phyloP scores from a whole-genome alignment of 441 rosid genomes.

The Pelargonium myrrhifolium region DNA sequence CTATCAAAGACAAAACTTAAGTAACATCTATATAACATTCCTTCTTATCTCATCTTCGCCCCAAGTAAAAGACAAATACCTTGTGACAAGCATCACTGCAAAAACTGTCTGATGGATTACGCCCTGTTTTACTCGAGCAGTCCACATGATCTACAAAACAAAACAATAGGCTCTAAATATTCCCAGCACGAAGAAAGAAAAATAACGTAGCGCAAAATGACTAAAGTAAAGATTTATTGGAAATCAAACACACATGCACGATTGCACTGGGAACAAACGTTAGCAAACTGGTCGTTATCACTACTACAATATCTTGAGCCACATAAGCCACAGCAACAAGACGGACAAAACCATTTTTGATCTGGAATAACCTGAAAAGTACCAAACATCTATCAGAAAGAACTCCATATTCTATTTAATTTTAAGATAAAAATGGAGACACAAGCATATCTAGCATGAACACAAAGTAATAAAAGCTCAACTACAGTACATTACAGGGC shows the following conservation, averaged over 20 bases:
- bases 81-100: constrained; percentile 33
- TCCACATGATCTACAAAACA: constrained; percentile 30
- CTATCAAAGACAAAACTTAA: not conserved
- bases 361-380: constrained; percentile 26
- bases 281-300: constrained; percentile 20
- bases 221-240: not conserved
- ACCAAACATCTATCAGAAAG: constrained; percentile 11
- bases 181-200: not conserved
- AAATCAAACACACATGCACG: constrained; percentile 29
- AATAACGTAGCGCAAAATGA: not conserved
- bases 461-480: not conserved
- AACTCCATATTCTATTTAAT: not conserved
- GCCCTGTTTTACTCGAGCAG: constrained; percentile 29
- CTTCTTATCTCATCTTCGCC: no score
- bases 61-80: constrained; percentile 18
- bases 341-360: constrained; percentile 34
- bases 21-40: not conserved
- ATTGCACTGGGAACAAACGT: constrained; percentile 32
- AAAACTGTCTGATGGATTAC: constrained; percentile 21
- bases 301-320: constrained; percentile 22
- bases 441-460: not conserved
- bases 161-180: constrained; percentile 7
- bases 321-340: constrained; percentile 41
- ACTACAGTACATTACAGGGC: no score
- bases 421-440: not conserved